A percentile compares a stretch with the other conserved stretches of the same genome.
These are phyloP conservation scores for Salix koriyanagi DNA, from an alignment of 345 rosid species.

Conservation along the genomic window DNA sequence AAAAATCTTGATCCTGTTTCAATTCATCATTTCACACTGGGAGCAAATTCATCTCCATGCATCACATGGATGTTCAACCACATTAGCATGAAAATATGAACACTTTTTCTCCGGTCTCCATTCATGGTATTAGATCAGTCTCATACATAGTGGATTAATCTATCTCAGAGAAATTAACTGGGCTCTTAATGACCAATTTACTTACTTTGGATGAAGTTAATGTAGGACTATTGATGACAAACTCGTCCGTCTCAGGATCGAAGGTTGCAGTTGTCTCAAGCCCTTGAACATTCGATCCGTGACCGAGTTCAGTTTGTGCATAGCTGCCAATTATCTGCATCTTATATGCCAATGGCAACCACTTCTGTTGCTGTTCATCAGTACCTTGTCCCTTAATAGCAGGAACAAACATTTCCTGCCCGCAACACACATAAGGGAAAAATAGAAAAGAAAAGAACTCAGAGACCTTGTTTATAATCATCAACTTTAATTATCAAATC, in stretches of 20 bases:
- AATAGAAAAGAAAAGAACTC: not conserved
- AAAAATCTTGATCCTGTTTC: not conserved
- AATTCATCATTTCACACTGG: not conserved
- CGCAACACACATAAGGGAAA: not conserved
- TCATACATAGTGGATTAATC: not conserved
- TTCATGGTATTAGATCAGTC: not conserved
- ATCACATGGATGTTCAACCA: not conserved
- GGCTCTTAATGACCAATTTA: not conserved
- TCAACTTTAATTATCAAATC: not conserved
- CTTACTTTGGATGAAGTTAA: conserved; percentile 89
- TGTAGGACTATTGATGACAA: conserved; percentile 83
- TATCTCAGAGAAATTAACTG: not conserved
- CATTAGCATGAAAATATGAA: not conserved
- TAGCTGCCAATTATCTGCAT: conserved; percentile 99
- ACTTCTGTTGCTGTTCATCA: conserved; percentile 87
- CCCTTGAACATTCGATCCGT: conserved; percentile 98
- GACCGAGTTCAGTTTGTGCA: conserved; percentile 99
- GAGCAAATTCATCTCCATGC: not conserved
- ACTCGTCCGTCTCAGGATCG: conserved; percentile 90
- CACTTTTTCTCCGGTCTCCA: not conserved
- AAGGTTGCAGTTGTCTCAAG: conserved; percentile 97
- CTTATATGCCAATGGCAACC: conserved; percentile 83
- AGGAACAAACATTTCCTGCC: conserved; percentile 92
- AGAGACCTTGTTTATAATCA: not conserved
- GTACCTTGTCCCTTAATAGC: conserved; percentile 97